Percentiles rank a stretch among this genome's conserved stretches.
phyloP scores from a whole-genome alignment of 2,329 filamentous ascomycete genomes.

The Trichoderma cornu-damae region DNA sequence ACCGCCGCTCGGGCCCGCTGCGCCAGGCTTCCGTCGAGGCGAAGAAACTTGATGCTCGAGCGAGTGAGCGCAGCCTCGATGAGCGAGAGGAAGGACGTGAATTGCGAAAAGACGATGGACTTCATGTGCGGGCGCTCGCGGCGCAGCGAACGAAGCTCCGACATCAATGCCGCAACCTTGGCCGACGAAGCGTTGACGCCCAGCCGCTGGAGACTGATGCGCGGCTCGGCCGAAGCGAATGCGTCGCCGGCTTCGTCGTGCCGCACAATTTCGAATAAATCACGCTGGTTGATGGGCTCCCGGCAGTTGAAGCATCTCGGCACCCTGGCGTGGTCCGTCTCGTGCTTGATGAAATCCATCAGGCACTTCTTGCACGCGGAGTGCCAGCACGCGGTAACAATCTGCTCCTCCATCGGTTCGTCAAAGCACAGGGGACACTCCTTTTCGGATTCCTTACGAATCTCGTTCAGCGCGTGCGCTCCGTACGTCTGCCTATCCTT shows the following conservation, averaged over 20 bases:
- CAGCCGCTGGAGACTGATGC: conserved; percentile 56
- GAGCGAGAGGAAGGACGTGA: conserved; percentile 90
- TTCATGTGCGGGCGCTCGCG: conserved; percentile 66
- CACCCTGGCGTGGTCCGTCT: conserved; percentile 67
- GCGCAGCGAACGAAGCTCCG: conserved; percentile 65
- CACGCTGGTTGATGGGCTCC: conserved; percentile 70
- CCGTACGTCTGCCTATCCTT: conserved; percentile 65
- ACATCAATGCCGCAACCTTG: conserved; percentile 77
- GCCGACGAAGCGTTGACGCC: conserved; percentile 69
- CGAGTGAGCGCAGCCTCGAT: conserved; percentile 74
- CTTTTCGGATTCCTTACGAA: conserved; percentile 78
- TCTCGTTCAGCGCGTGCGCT: conserved; percentile 81
- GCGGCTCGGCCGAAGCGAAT: conserved; percentile 38
- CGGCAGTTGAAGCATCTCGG: conserved; percentile 90
- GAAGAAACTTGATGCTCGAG: conserved; percentile 71
- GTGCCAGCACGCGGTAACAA: conserved; percentile 96
- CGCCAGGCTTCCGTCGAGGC: conserved; percentile 84
- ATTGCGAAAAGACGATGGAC: conserved; percentile 93
- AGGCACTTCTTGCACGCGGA: conserved; percentile 92
- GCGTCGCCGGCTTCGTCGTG: conserved; percentile 59
- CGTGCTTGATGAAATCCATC: conserved; percentile 83
- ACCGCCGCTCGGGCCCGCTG: conserved; percentile 80
- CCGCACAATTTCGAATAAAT: conserved; percentile 87
- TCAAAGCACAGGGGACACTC: conserved; percentile 95
- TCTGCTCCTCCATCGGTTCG: conserved; percentile 91